Conservation (phyloP, 2,329 filamentous ascomycete species). For the Rhynchosporium graminicola region DNA sequence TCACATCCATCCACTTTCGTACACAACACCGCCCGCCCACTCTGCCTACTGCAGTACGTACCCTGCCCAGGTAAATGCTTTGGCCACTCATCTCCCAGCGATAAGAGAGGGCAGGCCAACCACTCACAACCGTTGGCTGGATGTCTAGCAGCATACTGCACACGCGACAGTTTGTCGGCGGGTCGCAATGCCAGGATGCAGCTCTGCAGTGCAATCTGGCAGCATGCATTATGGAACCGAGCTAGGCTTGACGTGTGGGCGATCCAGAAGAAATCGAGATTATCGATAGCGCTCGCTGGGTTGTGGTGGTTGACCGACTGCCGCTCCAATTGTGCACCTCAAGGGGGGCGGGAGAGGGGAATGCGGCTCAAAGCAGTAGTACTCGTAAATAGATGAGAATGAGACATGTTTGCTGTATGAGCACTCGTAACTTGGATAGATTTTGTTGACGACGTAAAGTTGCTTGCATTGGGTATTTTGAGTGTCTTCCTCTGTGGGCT, state of each 20-base stretch:
- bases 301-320: not conserved
- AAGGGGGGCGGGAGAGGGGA: no score
- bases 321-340: not conserved
- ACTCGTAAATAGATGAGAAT: not conserved
- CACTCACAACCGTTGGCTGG: constrained; percentile 16
- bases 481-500: no score
- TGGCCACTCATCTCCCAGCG: constrained; percentile 22
- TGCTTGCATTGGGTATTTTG: no score
- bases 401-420: not conserved
- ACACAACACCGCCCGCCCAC: not conserved
- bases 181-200: not conserved
- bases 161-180: constrained; percentile 24
- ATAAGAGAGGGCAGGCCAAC: constrained; percentile 23
- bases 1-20: not conserved
- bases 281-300: constrained; percentile 5
- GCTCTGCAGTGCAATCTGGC: no score
- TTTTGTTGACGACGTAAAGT: no score
- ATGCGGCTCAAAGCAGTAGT: constrained; percentile 9
- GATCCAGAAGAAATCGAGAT: constrained; percentile 12
- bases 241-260: not conserved
- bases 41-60: not conserved
- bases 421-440: no score
- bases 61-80: not conserved
- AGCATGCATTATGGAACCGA: not conserved
- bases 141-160: constrained; percentile 19